Conservation (phyloP, 768 basidiomycete species). For the Mycena alexandri region DNA sequence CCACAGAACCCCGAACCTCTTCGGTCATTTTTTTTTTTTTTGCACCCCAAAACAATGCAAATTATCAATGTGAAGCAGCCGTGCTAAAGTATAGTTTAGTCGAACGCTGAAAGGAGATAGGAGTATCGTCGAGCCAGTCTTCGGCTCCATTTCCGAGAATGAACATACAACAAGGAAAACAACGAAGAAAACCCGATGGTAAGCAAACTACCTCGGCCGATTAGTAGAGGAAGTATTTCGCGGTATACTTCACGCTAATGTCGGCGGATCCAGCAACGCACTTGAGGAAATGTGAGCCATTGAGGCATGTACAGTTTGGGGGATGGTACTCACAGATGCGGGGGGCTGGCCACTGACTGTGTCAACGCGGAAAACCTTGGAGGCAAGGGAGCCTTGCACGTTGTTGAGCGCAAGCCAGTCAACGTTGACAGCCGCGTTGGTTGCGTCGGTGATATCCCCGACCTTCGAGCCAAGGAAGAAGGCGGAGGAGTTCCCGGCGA, state of each 20-base stretch:
- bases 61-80: no score
- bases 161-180: no score
- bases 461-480: slow-evolving; percentile 39
- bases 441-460: slow-evolving; percentile 44
- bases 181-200: no score
- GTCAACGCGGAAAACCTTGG: slow-evolving; percentile 38
- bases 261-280: slow-evolving; percentile 15
- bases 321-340: slow-evolving; percentile 22
- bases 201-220: no score
- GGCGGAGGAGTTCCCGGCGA: slow-evolving; percentile 22
- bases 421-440: slow-evolving; percentile 44
- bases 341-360: slow-evolving; percentile 48
- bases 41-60: no score
- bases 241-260: not conserved
- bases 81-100: no score
- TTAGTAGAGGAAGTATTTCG: not conserved
- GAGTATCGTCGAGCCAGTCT: no score
- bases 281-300: not conserved
- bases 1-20: no score
- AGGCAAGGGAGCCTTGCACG: slow-evolving; percentile 52
- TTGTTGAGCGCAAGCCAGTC: slow-evolving; percentile 54
- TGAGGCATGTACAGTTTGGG: not conserved
- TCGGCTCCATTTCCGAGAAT: no score
- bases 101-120: no score
- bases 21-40: no score